Conservation (phyloP, 768 basidiomycete species). For the Leccinum longicurvipes region DNA sequence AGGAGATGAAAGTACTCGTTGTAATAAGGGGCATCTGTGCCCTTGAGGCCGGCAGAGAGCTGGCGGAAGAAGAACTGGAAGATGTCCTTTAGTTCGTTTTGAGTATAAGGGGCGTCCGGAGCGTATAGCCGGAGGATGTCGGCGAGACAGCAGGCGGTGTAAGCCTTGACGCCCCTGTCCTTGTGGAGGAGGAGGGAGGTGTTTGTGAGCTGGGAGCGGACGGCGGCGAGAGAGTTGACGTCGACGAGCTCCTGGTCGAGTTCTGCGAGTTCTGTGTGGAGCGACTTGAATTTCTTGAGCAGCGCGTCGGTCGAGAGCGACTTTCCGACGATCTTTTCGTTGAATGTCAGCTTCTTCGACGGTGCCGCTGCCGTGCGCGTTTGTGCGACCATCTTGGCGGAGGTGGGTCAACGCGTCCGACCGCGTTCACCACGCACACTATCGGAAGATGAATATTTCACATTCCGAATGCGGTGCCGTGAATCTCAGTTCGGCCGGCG, state of each 20-base stretch:
- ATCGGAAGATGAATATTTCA: conserved; percentile 1
- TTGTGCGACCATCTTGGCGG: conserved; percentile 61
- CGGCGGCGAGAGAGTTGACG: conserved; percentile 59
- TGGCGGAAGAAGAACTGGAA: conserved; percentile 96
- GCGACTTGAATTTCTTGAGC: conserved; percentile 78
- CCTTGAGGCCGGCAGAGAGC: conserved; percentile 69
- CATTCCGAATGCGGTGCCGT: neutral
- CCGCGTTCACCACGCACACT: conserved; percentile 11
- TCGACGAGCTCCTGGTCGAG: conserved; percentile 90
- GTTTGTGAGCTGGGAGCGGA: conserved; percentile 77
- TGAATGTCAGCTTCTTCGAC: conserved; percentile 67
- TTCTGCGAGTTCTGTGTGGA: conserved; percentile 73
- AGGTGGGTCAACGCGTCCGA: neutral
- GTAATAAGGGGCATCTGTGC: conserved; percentile 79
- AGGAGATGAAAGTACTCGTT: conserved; percentile 94
- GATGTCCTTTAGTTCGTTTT: conserved; percentile 86
- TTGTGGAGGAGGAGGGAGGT: conserved; percentile 86
- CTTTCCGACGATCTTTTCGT: conserved; percentile 77
- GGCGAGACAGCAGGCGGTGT: conserved; percentile 89
- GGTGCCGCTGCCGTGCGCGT: conserved; percentile 57
- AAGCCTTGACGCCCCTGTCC: conserved; percentile 94
- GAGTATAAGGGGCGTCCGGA: conserved; percentile 94
- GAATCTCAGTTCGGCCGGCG: neutral
- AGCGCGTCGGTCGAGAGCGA: conserved; percentile 76
- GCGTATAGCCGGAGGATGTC: conserved; percentile 93